Conservation (phyloP, 805 yeast species). For the Ogataea corticis region DNA sequence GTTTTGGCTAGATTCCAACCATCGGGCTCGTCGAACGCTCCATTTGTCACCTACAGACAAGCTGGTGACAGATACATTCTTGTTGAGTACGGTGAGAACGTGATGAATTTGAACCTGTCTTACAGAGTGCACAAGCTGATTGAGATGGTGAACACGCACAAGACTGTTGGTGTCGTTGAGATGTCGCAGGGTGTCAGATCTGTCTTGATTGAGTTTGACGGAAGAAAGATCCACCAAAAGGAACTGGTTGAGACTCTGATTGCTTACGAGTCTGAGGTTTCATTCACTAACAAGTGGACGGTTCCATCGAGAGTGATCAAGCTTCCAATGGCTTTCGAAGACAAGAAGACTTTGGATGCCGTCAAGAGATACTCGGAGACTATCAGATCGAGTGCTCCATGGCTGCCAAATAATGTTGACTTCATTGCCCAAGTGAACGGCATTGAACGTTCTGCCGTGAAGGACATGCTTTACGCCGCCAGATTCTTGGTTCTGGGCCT, state of each 20-base stretch:
- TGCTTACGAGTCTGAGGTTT: conserved; percentile 74
- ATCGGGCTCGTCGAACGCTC: conserved; percentile 48
- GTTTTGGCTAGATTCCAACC: conserved; percentile 55
- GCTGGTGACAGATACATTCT: conserved; percentile 95
- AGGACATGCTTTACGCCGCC: conserved; percentile 85
- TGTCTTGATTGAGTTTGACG: conserved; percentile 83
- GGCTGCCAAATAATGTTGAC: conserved; percentile 98
- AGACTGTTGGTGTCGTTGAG: conserved; percentile 82
- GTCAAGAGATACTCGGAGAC: conserved; percentile 92
- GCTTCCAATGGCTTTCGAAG: conserved; percentile 97
- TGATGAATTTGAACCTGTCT: conserved; percentile 78
- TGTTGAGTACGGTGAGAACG: conserved; percentile 90
- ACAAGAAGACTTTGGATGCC: conserved; percentile 82
- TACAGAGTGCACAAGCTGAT: conserved; percentile 85
- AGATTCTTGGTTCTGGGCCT: conserved; percentile 90
- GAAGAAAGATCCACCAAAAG: conserved; percentile 58
- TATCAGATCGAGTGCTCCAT: conserved; percentile 89
- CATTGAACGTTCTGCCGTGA: conserved; percentile 70
- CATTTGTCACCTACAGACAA: conserved; percentile 83
- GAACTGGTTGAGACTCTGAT: conserved; percentile 61
- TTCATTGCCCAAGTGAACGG: conserved; percentile 89
- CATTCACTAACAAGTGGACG: conserved; percentile 77
- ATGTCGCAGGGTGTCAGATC: conserved; percentile 98
- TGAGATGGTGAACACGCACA: conserved; percentile 62
- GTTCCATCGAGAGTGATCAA: conserved; percentile 80